These are phyloP conservation scores for Echeveria elegans DNA, from an alignment of 164 flowering plant species.

Conservation along the genomic window DNA sequence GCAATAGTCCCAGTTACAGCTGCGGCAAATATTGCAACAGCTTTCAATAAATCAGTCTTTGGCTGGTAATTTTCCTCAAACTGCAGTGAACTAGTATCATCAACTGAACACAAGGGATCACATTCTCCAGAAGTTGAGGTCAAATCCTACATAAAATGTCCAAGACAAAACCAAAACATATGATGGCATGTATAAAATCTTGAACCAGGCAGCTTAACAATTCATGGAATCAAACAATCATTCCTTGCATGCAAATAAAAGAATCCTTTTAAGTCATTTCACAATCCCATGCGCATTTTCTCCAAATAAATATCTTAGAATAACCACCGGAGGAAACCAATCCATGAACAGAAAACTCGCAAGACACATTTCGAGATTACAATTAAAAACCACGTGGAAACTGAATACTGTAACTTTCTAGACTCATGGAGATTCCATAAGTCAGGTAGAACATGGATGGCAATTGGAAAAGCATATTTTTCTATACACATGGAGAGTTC, in stretches of 20 bases:
- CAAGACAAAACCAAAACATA: constrained; percentile 6
- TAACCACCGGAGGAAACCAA: background rate
- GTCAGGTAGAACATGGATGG: no score
- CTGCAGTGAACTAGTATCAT: constrained; percentile 75
- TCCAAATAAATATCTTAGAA: background rate
- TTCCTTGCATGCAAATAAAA: no score
- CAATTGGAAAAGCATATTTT: no score
- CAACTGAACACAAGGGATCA: constrained; percentile 98
- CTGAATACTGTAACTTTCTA: no score
- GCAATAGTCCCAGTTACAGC: constrained; percentile 71
- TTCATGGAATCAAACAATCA: no score
- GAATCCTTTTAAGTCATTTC: background rate
- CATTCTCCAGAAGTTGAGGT: constrained; percentile 47
- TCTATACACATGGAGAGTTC: no score
- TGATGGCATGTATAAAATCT: background rate
- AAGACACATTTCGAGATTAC: no score
- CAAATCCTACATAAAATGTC: constrained; percentile 34
- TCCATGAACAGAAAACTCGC: no score
- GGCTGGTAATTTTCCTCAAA: constrained; percentile 77
- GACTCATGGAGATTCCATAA: no score
- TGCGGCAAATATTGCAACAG: constrained; percentile 66
- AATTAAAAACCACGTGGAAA: no score
- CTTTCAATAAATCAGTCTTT: constrained; percentile 84
- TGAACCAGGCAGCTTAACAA: background rate
- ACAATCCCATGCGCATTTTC: background rate